Conservation (phyloP, 2,329 filamentous ascomycete genomes). For the Sclerotiophoma versabilis region DNA sequence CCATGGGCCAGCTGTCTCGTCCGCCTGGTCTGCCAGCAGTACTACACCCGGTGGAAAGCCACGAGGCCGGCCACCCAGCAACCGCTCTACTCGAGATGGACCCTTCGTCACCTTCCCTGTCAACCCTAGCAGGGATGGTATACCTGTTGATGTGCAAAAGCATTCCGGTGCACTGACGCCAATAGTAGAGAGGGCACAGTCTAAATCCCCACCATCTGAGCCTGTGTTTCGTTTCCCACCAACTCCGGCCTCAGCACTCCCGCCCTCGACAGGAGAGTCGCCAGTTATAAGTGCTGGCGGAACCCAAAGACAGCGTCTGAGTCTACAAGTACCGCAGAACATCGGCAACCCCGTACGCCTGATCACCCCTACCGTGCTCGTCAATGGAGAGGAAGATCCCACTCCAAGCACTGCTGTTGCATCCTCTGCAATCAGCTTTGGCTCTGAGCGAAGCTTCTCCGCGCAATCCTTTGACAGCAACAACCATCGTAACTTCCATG, state of each 20-base stretch:
- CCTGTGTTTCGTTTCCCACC: conserved; percentile 50
- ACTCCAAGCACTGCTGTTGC: conserved; percentile 33
- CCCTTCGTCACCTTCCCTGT: conserved; percentile 75
- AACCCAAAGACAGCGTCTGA: conserved; percentile 55
- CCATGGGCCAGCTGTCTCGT: conserved; percentile 87
- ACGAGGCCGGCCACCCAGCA: conserved; percentile 80
- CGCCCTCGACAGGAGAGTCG: conserved; percentile 16
- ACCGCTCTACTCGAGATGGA: conserved; percentile 69
- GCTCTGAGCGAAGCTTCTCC: conserved; percentile 27
- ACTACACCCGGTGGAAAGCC: conserved; percentile 71
- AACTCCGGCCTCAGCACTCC: conserved; percentile 48
- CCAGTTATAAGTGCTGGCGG: conserved; percentile 19
- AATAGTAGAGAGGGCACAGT: conserved; percentile 53
- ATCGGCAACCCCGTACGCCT: conserved; percentile 67
- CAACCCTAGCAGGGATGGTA: conserved; percentile 60
- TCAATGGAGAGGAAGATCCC: conserved; percentile 57
- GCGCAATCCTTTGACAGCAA: conserved; percentile 28
- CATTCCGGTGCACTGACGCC: conserved; percentile 53
- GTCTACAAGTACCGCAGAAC: conserved; percentile 69
- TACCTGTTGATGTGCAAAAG: conserved; percentile 55
- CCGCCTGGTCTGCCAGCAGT: conserved; percentile 79
- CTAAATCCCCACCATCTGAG: conserved; percentile 46
- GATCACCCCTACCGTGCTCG: conserved; percentile 64
- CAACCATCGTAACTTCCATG: conserved; percentile 29
- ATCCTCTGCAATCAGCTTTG: conserved; percentile 33